Base-by-base conservation (phyloP, 2,329 filamentous ascomycete genomes). In the Ceratocystis ficicola region DNA sequence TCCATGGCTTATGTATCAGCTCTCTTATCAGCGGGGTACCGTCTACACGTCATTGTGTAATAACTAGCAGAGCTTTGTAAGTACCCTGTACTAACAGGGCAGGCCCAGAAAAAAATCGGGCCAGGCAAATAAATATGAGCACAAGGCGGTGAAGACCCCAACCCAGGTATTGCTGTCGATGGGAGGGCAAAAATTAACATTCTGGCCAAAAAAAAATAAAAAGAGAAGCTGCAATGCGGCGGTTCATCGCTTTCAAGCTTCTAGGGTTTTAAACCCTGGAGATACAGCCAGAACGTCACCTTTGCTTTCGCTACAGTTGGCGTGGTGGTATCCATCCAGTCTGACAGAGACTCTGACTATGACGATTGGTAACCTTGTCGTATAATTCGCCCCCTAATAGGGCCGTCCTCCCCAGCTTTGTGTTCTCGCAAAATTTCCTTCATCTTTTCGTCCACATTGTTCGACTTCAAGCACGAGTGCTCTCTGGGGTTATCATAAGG, bases 1-100 rank as follows among this genome's bases (percentile, higher is more conserved):
- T 17, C 10, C 10, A 8, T n/a, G 52, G 10, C 1, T 36, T 36
- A 10, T 36, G n/a, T 32, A 59, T 59, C 52, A 7, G 25, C 46
- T 63, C 60, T 62, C 61, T 63, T 63, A 63, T 63, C 61, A 63
- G 61, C 61, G 61, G 61, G 61, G 61, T 63, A 63, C 61, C 17
- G n/a, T 30, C 15, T 63, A 63, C 61, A 63, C 15, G 61, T 44
- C 32, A 59, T 41, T 44, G 52, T 44, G 20, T 52, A 55, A 44
- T 28, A 60, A 46, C 46, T 1, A 30, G 3, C 22, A 15, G 22
- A 63, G 44, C 25, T 20, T 30, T 12, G 4, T 10, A 63, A 32
- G 41, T 63, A 63, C 17, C 44, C 46, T 28, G 2, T 44, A 63
- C 61, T 30, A 32, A 63, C 36, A 62, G 32, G 32, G 30, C 30